A percentile compares a stretch with the other conserved stretches of the same genome.
Evolutionary conservation across 2,329 filamentous ascomycete species (phyloP).

Genomic region (Fusarium newnesense): DNA sequence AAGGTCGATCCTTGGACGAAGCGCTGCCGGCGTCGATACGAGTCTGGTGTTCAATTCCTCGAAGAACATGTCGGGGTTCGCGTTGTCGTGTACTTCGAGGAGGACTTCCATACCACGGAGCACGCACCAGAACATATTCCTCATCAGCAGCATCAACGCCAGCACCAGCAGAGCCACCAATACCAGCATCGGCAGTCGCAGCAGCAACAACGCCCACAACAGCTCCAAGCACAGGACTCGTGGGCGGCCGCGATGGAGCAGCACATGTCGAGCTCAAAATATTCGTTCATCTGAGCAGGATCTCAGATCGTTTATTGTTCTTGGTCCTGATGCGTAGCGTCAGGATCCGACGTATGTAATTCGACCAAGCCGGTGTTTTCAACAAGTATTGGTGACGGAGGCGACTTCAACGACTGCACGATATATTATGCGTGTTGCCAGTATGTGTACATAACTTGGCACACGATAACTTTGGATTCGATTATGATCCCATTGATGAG

Average conservation of each 20-base stretch:
- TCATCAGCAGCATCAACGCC: conserved; percentile 23
- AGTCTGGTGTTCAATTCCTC: conserved; percentile 50
- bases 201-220: conserved; percentile 30
- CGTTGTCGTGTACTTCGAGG: conserved; percentile 55
- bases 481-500: conserved; percentile 21
- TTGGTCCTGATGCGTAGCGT: neutral
- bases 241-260: conserved; percentile 51
- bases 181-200: conserved; percentile 24
- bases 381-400: conserved; percentile 17
- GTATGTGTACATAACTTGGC: neutral
- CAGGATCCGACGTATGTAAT: conserved; percentile 12
- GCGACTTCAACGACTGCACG: conserved; percentile 31
- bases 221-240: conserved; percentile 46
- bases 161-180: conserved; percentile 23
- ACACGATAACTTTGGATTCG: conserved; percentile 11
- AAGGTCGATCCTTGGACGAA: conserved; percentile 58
- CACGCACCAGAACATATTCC: conserved; percentile 50
- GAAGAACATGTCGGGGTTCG: conserved; percentile 52
- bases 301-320: conserved; percentile 27
- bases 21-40: conserved; percentile 55
- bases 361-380: conserved; percentile 17
- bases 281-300: conserved; percentile 48
- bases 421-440: conserved; percentile 13
- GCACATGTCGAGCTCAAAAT: conserved; percentile 43
- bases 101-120: conserved; percentile 55